Evolutionary conservation across 352 stramenopile species (phyloP), one percentile per base, ranked within the genome.

Genomic region (Globisporangium radiosum): DNA sequence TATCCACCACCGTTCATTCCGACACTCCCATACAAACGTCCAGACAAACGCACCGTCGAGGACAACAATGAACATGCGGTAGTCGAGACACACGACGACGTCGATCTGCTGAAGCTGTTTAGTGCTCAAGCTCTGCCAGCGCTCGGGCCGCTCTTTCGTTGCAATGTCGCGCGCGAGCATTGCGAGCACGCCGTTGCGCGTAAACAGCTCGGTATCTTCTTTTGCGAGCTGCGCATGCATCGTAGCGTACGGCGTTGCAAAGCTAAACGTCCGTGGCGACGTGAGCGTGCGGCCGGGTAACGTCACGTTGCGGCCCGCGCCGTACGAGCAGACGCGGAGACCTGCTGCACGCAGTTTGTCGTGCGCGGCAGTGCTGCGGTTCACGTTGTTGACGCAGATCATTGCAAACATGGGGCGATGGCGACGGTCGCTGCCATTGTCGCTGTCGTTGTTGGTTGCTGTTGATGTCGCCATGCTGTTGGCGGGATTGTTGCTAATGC

Each of bases 321-420:
- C 86, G 57, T 85, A 94, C 11, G 81, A 92, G 55, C 75, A 77
- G 15, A 91, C 86, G 50, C 81, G 69, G 40, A 94, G 52, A 0
- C 85, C 85, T 7, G 72, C 78, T 5, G 68, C 57, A 11, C 70
- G 63, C 52, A 95, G 62, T 42, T 67, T 64, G 38, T 71, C 75
- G 62, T 95, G 85, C 39, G 85, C 86, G 37, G 83, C 85, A 37
- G 85, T 79, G 64, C 83, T 94, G 47, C 85, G 76, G 59, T 95
- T 95, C 42, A 95, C 85, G 64, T 95, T 95, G 71, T 91, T 93
- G 39, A 69, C 78, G 65, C 85, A 95, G 42, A 95, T 76, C 69
- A 94, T 85, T n/a, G 82, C 80, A 60, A 94, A 95, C 59, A 66
- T 62, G 6, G 54, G 60, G n/a, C 17, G 60, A n/a, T 4, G 4